Conservation (phyloP, 2,329 filamentous ascomycete species). For the Helotiales sp. region DNA sequence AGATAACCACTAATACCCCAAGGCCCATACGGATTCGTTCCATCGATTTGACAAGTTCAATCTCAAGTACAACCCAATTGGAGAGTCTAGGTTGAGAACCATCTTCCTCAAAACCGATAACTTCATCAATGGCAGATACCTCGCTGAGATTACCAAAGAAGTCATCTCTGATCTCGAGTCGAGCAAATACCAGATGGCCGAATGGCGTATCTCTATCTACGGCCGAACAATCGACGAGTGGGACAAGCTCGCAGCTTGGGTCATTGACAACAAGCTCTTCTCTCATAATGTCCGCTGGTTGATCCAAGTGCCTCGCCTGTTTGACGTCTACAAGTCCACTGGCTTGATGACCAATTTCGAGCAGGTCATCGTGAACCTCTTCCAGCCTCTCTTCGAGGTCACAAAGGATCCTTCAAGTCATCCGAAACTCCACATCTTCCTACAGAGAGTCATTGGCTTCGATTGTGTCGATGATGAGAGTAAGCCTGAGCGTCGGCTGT, state of each 20-base stretch:
- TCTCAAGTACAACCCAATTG: slow-evolving; percentile 96
- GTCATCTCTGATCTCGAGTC: slow-evolving; percentile 97
- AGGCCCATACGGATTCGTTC: slow-evolving; percentile 97
- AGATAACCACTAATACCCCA: slow-evolving; percentile 23
- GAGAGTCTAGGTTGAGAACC: slow-evolving; percentile 92
- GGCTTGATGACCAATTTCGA: slow-evolving; percentile 89
- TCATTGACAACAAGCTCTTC: slow-evolving; percentile 96
- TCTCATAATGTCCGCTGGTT: slow-evolving; percentile 98
- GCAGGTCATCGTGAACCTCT: slow-evolving; percentile 87
- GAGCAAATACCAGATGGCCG: slow-evolving; percentile 99
- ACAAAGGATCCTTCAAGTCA: slow-evolving; percentile 85
- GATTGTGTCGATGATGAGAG: slow-evolving; percentile 98
- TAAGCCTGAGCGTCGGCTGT: slow-evolving; percentile 92
- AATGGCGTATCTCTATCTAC: slow-evolving; percentile 98
- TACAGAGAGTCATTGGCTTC: slow-evolving; percentile 94
- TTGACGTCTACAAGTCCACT: slow-evolving; percentile 92
- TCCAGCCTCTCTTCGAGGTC: slow-evolving; percentile 92
- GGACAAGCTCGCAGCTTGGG: slow-evolving; percentile 97
- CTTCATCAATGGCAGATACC: slow-evolving; percentile 91
- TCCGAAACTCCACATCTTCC: slow-evolving; percentile 91
- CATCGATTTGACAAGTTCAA: slow-evolving; percentile 99
- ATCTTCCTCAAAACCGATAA: slow-evolving; percentile 99
- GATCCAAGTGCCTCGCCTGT: slow-evolving; percentile 91
- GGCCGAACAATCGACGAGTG: slow-evolving; percentile 91
- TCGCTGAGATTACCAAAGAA: slow-evolving; percentile 97